A percentile compares a stretch with the other conserved stretches of the same genome.
These are phyloP conservation scores for Aspergillus jensenii DNA, from an alignment of 2,329 filamentous ascomycete genomes.

Conservation along the genomic window DNA sequence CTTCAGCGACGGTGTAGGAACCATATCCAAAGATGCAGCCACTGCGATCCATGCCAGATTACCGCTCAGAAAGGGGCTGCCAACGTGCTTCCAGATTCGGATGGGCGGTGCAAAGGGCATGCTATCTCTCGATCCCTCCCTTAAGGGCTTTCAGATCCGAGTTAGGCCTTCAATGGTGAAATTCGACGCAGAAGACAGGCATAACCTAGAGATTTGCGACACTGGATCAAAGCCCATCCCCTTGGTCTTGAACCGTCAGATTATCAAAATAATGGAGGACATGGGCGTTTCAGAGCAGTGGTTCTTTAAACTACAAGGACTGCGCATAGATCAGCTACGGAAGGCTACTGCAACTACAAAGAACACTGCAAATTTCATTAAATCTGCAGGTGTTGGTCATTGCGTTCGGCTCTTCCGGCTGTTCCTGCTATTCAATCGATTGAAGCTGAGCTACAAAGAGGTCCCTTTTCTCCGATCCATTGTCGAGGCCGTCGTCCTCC, in stretches of 20 bases:
- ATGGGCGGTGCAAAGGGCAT: slow-evolving; percentile 75
- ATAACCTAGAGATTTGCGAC: slow-evolving; percentile 42
- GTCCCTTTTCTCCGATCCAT: slow-evolving; percentile 70
- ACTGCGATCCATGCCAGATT: slow-evolving; percentile 58
- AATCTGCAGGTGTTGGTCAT: slow-evolving; percentile 60
- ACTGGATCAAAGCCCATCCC: slow-evolving; percentile 65
- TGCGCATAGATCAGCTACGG: slow-evolving; percentile 61
- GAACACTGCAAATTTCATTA: slow-evolving; percentile 68
- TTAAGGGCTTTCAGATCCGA: slow-evolving; percentile 59
- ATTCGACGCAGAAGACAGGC: slow-evolving; percentile 61
- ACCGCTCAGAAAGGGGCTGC: slow-evolving; percentile 46
- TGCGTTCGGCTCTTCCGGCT: slow-evolving; percentile 62
- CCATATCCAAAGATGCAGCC: slow-evolving; percentile 62
- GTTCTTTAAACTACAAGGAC: slow-evolving; percentile 65
- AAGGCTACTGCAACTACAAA: slow-evolving; percentile 56
- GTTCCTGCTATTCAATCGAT: slow-evolving; percentile 55
- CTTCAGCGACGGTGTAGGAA: slow-evolving; percentile 80
- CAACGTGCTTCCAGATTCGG: slow-evolving; percentile 73
- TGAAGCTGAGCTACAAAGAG: slow-evolving; percentile 64
- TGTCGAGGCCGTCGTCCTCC: slow-evolving; percentile 69
- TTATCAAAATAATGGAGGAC: slow-evolving; percentile 86
- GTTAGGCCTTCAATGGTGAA: slow-evolving; percentile 78
- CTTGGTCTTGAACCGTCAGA: slow-evolving; percentile 72
- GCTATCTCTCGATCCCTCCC: slow-evolving; percentile 65
- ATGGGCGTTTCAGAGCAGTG: slow-evolving; percentile 59